These are phyloP conservation scores for Oenanthe javanica DNA, from an alignment of 140 eudicot species.

Conservation along the genomic window DNA sequence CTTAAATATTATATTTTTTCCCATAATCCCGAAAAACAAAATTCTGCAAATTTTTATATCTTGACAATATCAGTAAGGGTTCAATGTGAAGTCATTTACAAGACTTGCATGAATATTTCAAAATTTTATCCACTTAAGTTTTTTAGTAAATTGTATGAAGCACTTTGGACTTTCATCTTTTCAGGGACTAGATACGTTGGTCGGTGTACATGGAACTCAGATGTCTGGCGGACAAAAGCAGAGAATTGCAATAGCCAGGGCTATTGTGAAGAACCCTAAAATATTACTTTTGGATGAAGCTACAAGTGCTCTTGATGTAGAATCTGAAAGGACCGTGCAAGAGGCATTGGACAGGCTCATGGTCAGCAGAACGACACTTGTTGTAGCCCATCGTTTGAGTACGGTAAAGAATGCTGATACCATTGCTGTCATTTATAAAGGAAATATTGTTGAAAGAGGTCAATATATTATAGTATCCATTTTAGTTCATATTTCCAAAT, in stretches of 20 bases:
- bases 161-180: background rate
- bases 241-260: slow-evolving; percentile 17
- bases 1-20: background rate
- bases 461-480: background rate
- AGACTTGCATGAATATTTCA: background rate
- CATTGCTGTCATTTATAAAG: slow-evolving; percentile 6
- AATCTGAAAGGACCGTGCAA: slow-evolving; percentile 15
- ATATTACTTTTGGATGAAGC: slow-evolving; percentile 16
- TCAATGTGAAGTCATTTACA: background rate
- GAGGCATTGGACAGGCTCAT: slow-evolving; percentile 17
- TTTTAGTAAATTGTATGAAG: background rate
- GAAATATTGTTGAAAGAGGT: slow-evolving; percentile 14
- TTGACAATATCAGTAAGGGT: background rate
- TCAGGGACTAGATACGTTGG: slow-evolving; percentile 17
- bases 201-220: slow-evolving; percentile 15
- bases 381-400: slow-evolving; percentile 14
- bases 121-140: background rate
- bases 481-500: background rate
- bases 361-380: slow-evolving; percentile 13
- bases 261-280: slow-evolving; percentile 14
- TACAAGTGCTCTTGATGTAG: slow-evolving; percentile 17
- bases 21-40: background rate
- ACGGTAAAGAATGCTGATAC: slow-evolving; percentile 12
- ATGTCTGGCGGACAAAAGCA: slow-evolving; percentile 18
- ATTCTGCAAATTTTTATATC: background rate